Conservation (phyloP, 257 asterid genomes). For the Eucommia ulmoides region DNA sequence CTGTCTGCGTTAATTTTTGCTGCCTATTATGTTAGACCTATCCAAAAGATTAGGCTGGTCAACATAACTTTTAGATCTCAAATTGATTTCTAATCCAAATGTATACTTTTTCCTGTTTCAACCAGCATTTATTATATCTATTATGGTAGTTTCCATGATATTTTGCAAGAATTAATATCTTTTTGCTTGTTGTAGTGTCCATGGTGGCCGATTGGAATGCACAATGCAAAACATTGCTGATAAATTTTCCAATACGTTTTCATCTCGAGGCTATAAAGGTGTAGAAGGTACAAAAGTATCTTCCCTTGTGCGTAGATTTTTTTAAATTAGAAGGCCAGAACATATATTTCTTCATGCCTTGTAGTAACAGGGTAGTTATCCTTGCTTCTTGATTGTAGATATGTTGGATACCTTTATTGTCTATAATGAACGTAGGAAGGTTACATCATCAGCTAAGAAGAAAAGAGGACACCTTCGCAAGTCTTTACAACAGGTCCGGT, state of each 20-base stretch:
- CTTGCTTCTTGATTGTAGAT: conserved; percentile 35
- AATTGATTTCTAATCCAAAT: too few species aligned
- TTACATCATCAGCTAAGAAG: conserved; percentile 96
- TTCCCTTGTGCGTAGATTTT: too few species aligned
- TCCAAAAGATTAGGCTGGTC: neutral
- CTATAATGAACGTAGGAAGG: conserved; percentile 80
- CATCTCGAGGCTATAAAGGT: conserved; percentile 60
- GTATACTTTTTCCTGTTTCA: neutral
- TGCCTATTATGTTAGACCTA: neutral
- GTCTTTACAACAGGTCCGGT: conserved; percentile 81
- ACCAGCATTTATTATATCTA: neutral
- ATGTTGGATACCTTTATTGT: conserved; percentile 82
- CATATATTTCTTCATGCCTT: too few species aligned
- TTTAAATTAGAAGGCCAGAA: too few species aligned
- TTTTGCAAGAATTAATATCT: neutral
- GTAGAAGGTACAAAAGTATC: conserved; percentile 64
- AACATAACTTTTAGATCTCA: too few species aligned
- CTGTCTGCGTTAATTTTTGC: neutral
- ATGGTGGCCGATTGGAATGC: conserved; percentile 96
- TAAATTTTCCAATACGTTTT: conserved; percentile 43
- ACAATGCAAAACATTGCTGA: conserved; percentile 99
- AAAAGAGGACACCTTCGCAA: conserved; percentile 49
- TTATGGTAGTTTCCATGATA: conserved; percentile 4
- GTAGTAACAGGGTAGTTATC: too few species aligned
- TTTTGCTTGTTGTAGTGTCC: conserved; percentile 39